Evolutionary conservation across 164 flowering plant genomes (phyloP).

Genomic region (Chimonanthus salicifolius): DNA sequence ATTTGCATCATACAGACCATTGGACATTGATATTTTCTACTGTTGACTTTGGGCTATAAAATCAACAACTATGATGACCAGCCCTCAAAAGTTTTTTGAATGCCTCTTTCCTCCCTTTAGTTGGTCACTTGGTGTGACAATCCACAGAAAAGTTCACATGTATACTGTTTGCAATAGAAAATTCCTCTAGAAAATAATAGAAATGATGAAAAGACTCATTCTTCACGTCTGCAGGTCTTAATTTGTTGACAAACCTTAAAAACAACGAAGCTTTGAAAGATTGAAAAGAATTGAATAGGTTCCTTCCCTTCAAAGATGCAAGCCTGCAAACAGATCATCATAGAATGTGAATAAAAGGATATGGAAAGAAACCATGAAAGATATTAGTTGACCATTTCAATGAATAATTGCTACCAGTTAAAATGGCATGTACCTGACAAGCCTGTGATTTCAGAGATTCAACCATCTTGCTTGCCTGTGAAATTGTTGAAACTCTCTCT

Average conservation of each 20-base stretch:
- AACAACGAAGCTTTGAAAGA: constrained; percentile 86
- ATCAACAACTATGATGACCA: too few species aligned
- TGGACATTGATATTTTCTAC: too few species aligned
- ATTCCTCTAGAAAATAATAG: too few species aligned
- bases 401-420: neutral
- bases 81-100: too few species aligned
- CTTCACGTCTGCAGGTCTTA: neutral
- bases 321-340: constrained; percentile 43
- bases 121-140: too few species aligned
- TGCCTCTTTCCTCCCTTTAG: too few species aligned
- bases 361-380: neutral
- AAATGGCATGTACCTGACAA: constrained; percentile 49
- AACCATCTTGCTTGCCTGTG: constrained; percentile 81
- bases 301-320: constrained; percentile 86
- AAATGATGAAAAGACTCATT: neutral
- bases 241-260: constrained; percentile 51
- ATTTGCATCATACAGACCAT: neutral
- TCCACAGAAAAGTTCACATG: too few species aligned
- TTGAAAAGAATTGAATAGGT: constrained; percentile 77
- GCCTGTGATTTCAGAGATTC: constrained; percentile 74
- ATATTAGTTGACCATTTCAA: constrained; percentile 8
- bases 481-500: constrained; percentile 67
- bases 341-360: neutral
- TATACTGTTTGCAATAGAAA: neutral
- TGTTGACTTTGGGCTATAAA: too few species aligned